Evolutionary conservation across 495 filamentous ascomycete species (phyloP).

Genomic region (Saxophila tyrrhenica): DNA sequence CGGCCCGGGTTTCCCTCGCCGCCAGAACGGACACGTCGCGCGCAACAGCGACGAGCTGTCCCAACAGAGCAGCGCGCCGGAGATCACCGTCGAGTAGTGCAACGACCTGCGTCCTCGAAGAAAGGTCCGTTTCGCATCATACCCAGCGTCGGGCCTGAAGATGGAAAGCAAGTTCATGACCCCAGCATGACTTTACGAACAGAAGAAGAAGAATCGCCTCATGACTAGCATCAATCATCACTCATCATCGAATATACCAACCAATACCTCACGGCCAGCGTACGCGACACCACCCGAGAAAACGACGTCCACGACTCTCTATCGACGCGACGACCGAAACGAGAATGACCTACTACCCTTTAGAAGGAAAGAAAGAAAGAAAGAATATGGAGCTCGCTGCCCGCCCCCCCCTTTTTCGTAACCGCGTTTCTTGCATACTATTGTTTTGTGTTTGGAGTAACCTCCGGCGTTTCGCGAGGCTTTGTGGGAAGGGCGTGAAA

Average conservation of each 20-base stretch:
- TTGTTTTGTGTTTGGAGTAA: too few relatives aligned
- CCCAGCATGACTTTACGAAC: neutral
- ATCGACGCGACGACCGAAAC: neutral
- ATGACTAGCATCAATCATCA: constrained; percentile 1
- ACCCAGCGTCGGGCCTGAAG: neutral
- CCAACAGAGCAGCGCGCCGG: constrained; percentile 40
- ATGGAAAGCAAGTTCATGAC: neutral
- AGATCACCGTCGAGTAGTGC: constrained; percentile 34
- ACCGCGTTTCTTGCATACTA: too few relatives aligned
- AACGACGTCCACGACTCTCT: neutral
- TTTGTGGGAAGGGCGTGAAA: too few relatives aligned
- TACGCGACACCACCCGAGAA: neutral
- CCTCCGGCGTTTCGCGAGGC: too few relatives aligned
- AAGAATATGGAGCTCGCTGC: constrained; percentile 2
- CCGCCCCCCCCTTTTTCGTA: neutral
- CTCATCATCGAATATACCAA: neutral
- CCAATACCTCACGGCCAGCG: neutral
- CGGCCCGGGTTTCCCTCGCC: constrained; percentile 58
- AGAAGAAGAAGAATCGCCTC: neutral
- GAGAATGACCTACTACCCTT: neutral
- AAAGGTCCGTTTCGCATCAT: neutral
- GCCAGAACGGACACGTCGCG: constrained; percentile 70
- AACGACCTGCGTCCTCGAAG: neutral
- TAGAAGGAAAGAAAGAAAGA: too few relatives aligned
- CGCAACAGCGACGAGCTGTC: constrained; percentile 70